Conservation (phyloP, 1,139 yeast species). For the Diutina mesorugosa region DNA sequence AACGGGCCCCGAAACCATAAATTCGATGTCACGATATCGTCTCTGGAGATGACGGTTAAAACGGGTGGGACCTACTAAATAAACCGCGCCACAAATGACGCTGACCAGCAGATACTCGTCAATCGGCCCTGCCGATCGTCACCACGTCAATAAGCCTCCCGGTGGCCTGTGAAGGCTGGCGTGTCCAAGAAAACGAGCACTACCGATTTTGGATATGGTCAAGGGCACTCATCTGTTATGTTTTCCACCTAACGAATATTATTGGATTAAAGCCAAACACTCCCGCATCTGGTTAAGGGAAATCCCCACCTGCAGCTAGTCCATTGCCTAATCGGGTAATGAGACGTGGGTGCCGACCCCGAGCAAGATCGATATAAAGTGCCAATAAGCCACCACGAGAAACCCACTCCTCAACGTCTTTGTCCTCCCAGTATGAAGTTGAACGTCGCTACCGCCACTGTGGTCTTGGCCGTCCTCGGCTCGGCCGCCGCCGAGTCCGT, state of each 20-base stretch:
- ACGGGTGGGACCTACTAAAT: too few relatives aligned
- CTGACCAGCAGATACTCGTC: too few relatives aligned
- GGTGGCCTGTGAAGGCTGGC: not conserved
- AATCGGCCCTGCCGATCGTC: too few relatives aligned
- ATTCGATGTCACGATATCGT: not conserved
- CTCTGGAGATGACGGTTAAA: too few relatives aligned
- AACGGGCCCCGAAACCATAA: not conserved
- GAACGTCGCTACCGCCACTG: slow-evolving; percentile 2
- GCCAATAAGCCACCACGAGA: not conserved
- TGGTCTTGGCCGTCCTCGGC: not conserved
- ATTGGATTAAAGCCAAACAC: not conserved
- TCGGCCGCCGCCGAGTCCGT: not conserved
- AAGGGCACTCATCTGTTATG: not conserved
- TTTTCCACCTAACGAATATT: not conserved
- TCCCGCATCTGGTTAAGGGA: not conserved
- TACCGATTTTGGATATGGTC: not conserved
- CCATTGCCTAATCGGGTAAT: not conserved
- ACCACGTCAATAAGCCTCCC: not conserved
- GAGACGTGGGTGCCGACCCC: not conserved
- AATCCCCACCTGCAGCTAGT: not conserved
- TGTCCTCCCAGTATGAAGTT: not conserved
- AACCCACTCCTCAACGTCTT: not conserved
- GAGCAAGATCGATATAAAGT: not conserved
- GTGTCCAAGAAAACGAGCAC: not conserved
- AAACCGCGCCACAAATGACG: too few relatives aligned